Conservation (phyloP, 169 alveolate genomes). For the Cryptosporidium viatorum region DNA sequence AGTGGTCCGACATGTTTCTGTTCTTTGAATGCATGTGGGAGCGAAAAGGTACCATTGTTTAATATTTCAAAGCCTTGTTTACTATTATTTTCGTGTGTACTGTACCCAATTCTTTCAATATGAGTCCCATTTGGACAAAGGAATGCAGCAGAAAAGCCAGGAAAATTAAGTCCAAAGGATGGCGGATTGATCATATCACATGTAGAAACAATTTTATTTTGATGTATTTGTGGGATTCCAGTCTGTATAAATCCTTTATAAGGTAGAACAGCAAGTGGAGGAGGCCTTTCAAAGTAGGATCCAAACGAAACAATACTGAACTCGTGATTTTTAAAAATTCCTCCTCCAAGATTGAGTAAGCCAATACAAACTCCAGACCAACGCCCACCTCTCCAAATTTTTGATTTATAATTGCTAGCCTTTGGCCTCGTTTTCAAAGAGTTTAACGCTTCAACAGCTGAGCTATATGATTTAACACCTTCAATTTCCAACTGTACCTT, state of each 20-base stretch:
- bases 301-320: slow-evolving; percentile 70
- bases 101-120: slow-evolving; percentile 67
- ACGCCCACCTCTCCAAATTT: slow-evolving; percentile 65
- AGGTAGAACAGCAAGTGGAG: slow-evolving; percentile 48
- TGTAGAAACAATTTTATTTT: slow-evolving; percentile 47
- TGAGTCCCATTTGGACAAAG: slow-evolving; percentile 73
- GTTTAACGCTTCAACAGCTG: slow-evolving; percentile 54
- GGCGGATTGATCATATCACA: slow-evolving; percentile 61
- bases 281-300: slow-evolving; percentile 52
- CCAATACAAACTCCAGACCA: slow-evolving; percentile 73
- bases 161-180: slow-evolving; percentile 28
- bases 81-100: slow-evolving; percentile 27
- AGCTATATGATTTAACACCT: slow-evolving; percentile 17
- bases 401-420: slow-evolving; percentile 1
- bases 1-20: slow-evolving; percentile 64
- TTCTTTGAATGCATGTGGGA: slow-evolving; percentile 57
- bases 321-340: slow-evolving; percentile 20
- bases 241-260: slow-evolving; percentile 56
- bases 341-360: slow-evolving; percentile 51
- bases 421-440: slow-evolving; percentile 13
- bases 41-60: slow-evolving; percentile 31
- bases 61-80: slow-evolving; percentile 23
- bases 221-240: slow-evolving; percentile 60
- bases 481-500: slow-evolving; percentile 23
- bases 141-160: slow-evolving; percentile 66